Percentiles rank a stretch among this genome's conserved stretches.
Conservation (phyloP, 305 asterid genomes). For the Coffea humblotiana region DNA sequence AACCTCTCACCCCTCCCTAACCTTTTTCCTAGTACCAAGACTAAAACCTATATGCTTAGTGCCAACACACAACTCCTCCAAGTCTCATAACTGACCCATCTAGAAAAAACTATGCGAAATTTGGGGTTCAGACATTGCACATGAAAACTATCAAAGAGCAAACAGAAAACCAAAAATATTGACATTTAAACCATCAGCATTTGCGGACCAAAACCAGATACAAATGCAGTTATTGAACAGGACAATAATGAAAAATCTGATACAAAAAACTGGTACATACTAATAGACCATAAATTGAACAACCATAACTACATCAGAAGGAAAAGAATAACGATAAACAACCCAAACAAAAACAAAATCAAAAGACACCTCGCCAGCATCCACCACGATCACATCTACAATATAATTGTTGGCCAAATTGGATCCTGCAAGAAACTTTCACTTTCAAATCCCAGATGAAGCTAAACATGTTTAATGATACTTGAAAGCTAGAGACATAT, state of each 20-base stretch:
- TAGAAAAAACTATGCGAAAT: background rate
- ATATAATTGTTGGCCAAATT: background rate
- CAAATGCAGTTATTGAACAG: background rate
- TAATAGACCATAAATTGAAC: background rate
- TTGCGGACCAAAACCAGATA: background rate
- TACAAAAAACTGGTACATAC: background rate
- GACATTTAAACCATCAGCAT: background rate
- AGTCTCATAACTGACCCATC: background rate
- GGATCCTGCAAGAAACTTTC: background rate
- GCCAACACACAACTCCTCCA: background rate
- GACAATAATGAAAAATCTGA: background rate
- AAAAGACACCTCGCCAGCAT: constrained; percentile 10
- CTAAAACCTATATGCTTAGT: background rate
- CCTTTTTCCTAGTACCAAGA: background rate
- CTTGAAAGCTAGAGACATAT: background rate
- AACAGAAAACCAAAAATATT: background rate
- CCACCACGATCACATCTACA: background rate
- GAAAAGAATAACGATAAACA: background rate
- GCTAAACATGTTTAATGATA: background rate
- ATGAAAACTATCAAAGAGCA: background rate
- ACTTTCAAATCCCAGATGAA: background rate
- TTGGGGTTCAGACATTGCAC: background rate
- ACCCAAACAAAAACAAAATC: background rate
- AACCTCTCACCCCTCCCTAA: background rate
- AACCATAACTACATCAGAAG: background rate